Percentiles rank a stretch among this genome's conserved stretches.
phyloP scores from a whole-genome alignment of 441 rosid species.

The Rhodomyrtus psidioides region DNA sequence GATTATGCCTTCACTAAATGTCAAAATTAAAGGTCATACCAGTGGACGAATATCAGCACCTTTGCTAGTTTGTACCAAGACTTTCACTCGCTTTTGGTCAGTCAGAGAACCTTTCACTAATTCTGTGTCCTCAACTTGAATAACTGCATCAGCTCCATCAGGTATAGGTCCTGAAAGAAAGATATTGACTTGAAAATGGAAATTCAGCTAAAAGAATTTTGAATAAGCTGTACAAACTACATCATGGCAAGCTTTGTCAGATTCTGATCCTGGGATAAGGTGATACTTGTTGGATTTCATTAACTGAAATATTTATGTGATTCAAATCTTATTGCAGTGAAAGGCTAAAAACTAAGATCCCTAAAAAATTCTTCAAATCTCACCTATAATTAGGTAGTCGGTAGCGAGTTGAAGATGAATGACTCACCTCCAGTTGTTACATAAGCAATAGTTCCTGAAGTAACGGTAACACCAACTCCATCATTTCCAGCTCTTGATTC shows the following conservation, averaged over 20 bases:
- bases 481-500: constrained; percentile 99
- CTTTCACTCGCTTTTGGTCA: constrained; percentile 45
- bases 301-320: background rate
- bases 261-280: background rate
- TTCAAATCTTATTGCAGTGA: background rate
- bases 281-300: background rate
- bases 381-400: background rate
- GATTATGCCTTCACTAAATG: background rate
- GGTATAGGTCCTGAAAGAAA: constrained; percentile 77
- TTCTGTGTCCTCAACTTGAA: constrained; percentile 93
- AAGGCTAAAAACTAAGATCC: background rate
- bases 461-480: constrained; percentile 69
- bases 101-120: constrained; percentile 22
- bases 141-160: constrained; percentile 95
- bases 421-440: constrained; percentile 89
- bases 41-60: constrained; percentile 90
- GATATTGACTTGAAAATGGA: background rate
- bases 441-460: constrained; percentile 92
- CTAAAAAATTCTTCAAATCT: background rate
- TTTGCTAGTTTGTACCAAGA: constrained; percentile 53
- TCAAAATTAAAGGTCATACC: constrained; percentile 39
- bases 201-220: background rate
- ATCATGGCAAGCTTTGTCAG: background rate
- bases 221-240: background rate
- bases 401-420: background rate